A percentile compares a stretch with the other conserved stretches of the same genome.
These are phyloP conservation scores for Monosporascus sp. DNA, from an alignment of 2,329 filamentous ascomycete species.

Conservation along the genomic window DNA sequence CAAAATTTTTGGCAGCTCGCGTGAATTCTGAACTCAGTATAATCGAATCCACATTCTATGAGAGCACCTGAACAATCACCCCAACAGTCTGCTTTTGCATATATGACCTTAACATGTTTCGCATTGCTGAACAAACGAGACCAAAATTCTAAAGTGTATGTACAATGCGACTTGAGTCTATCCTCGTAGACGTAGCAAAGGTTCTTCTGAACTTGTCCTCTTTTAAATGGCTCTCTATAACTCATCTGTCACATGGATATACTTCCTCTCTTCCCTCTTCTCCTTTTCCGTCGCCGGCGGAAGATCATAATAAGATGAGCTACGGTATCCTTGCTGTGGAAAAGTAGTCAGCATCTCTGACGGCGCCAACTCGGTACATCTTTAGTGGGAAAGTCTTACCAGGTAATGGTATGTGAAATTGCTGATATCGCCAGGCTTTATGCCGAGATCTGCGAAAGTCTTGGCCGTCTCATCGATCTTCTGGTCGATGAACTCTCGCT, in stretches of 20 bases:
- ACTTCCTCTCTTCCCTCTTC: slow-evolving; percentile 92
- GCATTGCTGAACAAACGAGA: slow-evolving; percentile 18
- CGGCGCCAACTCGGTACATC: not conserved
- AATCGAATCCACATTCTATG: too few relatives aligned
- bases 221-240: slow-evolving; percentile 47
- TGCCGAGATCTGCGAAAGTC: slow-evolving; percentile 90
- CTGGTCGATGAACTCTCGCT: slow-evolving; percentile 91
- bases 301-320: slow-evolving; percentile 82
- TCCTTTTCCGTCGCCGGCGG: slow-evolving; percentile 93
- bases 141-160: slow-evolving; percentile 28
- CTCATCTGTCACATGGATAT: slow-evolving; percentile 87
- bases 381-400: slow-evolving; percentile 47
- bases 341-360: slow-evolving; percentile 27
- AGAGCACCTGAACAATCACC: not conserved
- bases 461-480: slow-evolving; percentile 85
- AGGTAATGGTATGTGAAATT: slow-evolving; percentile 91
- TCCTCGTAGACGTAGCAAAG: slow-evolving; percentile 12
- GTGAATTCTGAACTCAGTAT: too few relatives aligned
- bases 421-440: slow-evolving; percentile 80
- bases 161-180: slow-evolving; percentile 26
- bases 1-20: too few relatives aligned
- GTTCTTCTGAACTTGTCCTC: slow-evolving; percentile 9
- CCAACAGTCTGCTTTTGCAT: not conserved
- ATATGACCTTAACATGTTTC: slow-evolving; percentile 5
- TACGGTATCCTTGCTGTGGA: slow-evolving; percentile 79